Conservation (phyloP, 208 protist genomes). For the Acanthamoeba triangularis region DNA sequence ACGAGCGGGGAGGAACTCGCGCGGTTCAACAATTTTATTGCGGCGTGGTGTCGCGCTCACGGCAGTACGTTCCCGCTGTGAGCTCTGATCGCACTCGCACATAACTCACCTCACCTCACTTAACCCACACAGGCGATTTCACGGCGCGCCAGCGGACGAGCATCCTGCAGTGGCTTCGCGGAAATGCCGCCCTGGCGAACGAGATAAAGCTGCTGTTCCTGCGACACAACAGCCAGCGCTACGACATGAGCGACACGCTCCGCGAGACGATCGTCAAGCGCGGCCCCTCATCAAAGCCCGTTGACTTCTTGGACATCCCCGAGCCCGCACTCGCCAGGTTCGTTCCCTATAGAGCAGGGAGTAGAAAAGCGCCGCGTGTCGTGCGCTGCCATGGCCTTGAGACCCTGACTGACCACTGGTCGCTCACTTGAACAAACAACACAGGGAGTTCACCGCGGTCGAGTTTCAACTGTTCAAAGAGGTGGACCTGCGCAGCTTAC, state of each 20-base stretch:
- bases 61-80: background rate
- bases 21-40: background rate
- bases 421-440: no score
- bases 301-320: slow-evolving; percentile 57
- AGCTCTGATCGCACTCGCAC: background rate
- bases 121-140: slow-evolving; percentile 21
- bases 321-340: slow-evolving; percentile 9
- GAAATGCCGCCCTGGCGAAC: background rate
- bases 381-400: no score
- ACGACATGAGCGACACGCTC: background rate
- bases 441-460: slow-evolving; percentile 2
- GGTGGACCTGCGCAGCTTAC: background rate
- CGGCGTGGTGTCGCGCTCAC: slow-evolving; percentile 7
- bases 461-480: slow-evolving; percentile 45
- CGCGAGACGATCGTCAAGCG: background rate
- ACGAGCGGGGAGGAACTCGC: background rate
- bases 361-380: background rate
- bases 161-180: background rate
- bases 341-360: background rate
- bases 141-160: background rate
- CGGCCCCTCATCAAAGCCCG: background rate
- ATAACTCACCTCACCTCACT: background rate
- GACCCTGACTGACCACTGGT: no score
- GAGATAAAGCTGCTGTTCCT: slow-evolving; percentile 52
- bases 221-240: background rate